A percentile compares a stretch with the other conserved stretches of the same genome.
Evolutionary conservation across 306 rosid genomes (phyloP).

Genomic region (Quillaja saponaria): DNA sequence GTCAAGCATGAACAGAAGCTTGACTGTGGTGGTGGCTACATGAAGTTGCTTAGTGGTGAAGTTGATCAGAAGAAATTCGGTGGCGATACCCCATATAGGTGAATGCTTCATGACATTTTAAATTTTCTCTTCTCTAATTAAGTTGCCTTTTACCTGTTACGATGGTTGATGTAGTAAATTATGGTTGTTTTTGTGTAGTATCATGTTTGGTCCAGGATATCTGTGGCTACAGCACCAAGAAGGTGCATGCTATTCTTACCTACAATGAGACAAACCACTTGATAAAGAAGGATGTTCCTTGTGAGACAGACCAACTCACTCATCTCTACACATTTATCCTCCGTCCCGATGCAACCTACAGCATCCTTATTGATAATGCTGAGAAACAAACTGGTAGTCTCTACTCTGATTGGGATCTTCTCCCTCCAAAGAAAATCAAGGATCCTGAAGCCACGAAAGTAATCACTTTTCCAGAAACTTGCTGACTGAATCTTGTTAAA

Average conservation of each 20-base stretch:
- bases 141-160: neutral
- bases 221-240: constrained; percentile 98
- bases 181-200: constrained; percentile 51
- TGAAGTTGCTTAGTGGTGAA: constrained; percentile 85
- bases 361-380: constrained; percentile 83
- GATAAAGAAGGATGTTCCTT: constrained; percentile 98
- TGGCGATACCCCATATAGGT: constrained; percentile 98
- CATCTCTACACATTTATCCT: constrained; percentile 91
- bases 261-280: constrained; percentile 79
- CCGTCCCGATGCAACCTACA: constrained; percentile 95
- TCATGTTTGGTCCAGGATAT: constrained; percentile 99
- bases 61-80: constrained; percentile 98
- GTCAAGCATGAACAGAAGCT: constrained; percentile 99
- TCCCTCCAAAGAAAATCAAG: constrained; percentile 89
- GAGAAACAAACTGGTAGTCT: constrained; percentile 98
- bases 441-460: constrained; percentile 95
- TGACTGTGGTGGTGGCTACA: constrained; percentile 99
- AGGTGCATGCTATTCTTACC: constrained; percentile 88
- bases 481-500: constrained; percentile 1
- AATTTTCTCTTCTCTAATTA: neutral
- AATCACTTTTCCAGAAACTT: constrained; percentile 8
- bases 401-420: constrained; percentile 91
- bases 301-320: constrained; percentile 95
- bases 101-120: constrained; percentile 16
- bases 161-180: constrained; percentile 21